Conservation (phyloP, 345 rosid species). For the Tarenaya hassleriana region DNA sequence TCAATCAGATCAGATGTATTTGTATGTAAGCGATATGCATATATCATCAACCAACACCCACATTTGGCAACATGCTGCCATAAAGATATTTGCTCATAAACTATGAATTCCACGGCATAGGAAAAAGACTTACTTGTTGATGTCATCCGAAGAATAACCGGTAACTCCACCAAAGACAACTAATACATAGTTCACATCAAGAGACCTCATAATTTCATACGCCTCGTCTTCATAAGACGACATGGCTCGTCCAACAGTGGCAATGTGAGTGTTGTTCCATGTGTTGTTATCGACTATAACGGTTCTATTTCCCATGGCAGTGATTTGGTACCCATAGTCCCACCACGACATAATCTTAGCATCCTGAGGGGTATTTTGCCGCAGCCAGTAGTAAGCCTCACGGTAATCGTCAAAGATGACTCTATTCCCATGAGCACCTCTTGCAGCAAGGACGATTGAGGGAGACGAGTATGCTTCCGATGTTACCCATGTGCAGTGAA, state of each 20-base stretch:
- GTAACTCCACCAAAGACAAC: slow-evolving; percentile 99
- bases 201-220: slow-evolving; percentile 88
- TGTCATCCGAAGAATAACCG: slow-evolving; percentile 99
- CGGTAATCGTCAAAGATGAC: slow-evolving; percentile 97
- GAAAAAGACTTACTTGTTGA: slow-evolving; percentile 69
- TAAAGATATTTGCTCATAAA: slow-evolving; percentile 4
- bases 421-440: slow-evolving; percentile 96
- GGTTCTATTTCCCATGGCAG: slow-evolving; percentile 99
- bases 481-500: slow-evolving; percentile 98
- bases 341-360: slow-evolving; percentile 99
- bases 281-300: slow-evolving; percentile 98
- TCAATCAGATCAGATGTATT: slow-evolving; percentile 1
- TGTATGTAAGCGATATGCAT: too few relatives aligned
- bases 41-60: neutral
- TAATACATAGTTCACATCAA: slow-evolving; percentile 90
- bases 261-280: slow-evolving; percentile 99
- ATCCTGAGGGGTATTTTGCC: slow-evolving; percentile 90
- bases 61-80: neutral
- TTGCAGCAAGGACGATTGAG: slow-evolving; percentile 94
- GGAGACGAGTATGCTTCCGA: slow-evolving; percentile 99
- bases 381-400: slow-evolving; percentile 99
- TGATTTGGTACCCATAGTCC: slow-evolving; percentile 99
- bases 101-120: neutral
- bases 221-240: slow-evolving; percentile 97
- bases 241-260: slow-evolving; percentile 99